Base-by-base conservation (phyloP, 768 basidiomycete species). In the Stropharia rugosoannulata region DNA sequence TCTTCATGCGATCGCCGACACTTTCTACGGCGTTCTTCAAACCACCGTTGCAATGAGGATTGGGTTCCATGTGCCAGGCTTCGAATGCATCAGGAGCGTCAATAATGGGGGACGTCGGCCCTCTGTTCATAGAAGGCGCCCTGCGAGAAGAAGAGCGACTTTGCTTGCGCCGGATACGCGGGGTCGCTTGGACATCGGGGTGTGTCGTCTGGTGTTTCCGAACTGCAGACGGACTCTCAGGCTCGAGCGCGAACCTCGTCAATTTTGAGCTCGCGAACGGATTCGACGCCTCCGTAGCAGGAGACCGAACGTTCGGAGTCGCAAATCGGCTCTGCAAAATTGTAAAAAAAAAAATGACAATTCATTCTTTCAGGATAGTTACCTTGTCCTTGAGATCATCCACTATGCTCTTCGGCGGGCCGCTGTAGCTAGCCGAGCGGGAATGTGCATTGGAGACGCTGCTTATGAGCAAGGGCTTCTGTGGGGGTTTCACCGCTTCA, bases 1-100 rank as follows among this genome's bases (percentile, higher is more conserved):
- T 72, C 62, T 68, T 72, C 46, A 80, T 74, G 45, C 87, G 73
- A 10, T 80, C 77, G 39, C 79, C 76, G 48, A 91, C 82, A 61
- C 86, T 87, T 32, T 84, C 80, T 3, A 95, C 67, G 16, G 92
- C 92, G 59, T 95, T 95, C 65, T 88, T 87, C 48, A 94, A 75
- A 9, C 92, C 92, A 13, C 90, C 90, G 61, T 94, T 94, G 62
- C 87, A 85, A 60, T 88, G 89, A 0, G 83, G 77, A 63, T 91
- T 93, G 11, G 72, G 70, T 50, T 80, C 80, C 57, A 81, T 69
- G 49, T 77, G 75, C 76, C 78, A 81, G 29, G 63, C 76, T 74
- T 16, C 64, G 74, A 15, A 64, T 51, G 51, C 32, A 39, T 49
- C 38, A 13, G 49, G 32, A 32, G 40, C 53, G 45, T 59, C 58